Base-by-base conservation (phyloP, 768 basidiomycete genomes). In the Fibroporia radiculosa region DNA sequence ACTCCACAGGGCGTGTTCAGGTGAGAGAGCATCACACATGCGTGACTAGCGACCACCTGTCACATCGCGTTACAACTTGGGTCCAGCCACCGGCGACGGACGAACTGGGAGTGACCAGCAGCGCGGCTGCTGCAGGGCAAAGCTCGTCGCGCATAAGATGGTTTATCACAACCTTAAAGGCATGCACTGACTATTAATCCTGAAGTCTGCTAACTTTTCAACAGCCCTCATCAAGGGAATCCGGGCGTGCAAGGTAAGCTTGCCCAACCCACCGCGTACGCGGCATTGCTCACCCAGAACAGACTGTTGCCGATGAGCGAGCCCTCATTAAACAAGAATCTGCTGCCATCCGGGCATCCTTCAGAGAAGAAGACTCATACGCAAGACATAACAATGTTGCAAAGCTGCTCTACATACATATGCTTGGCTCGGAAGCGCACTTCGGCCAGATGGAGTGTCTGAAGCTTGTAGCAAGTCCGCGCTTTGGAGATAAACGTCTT, bases 221-320 rank as follows among this genome's bases (percentile, higher is more conserved):
- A 25, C 50, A 93, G 93, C 93, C 56, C 75, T 98, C 56, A 97
- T 98, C 72, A 98, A 98, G 78, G 93, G 91, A 46, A 95, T 98
- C 67, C 78, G 96, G 50, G 79, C 92, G 49, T 96, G 91, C 80
- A 99, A 99, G 83, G 93, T 62, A 20, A 45, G 56, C 44, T 31
- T 23, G 7, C 25, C 19, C 27, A 13, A 14, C 14, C 20, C 24
- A 33, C 27, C 26, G 41, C 27, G 31, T 42, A 39, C 44, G 44
- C 43, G 48, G 50, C 35, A 50, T 50, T 35, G 10, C 51, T 50
- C 40, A 64, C 48, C 51, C 20, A n/a, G 23, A 40, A 14, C 46
- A 93, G 93, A 99, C 96, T 39, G 84, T 98, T 44, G 96, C 96
- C 50, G 96, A 99, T 72, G 96, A 99, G 68, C 89, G 95, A 46